phyloP scores from a whole-genome alignment of 73 alveolate genomes.

The Paramecium caudatum region DNA sequence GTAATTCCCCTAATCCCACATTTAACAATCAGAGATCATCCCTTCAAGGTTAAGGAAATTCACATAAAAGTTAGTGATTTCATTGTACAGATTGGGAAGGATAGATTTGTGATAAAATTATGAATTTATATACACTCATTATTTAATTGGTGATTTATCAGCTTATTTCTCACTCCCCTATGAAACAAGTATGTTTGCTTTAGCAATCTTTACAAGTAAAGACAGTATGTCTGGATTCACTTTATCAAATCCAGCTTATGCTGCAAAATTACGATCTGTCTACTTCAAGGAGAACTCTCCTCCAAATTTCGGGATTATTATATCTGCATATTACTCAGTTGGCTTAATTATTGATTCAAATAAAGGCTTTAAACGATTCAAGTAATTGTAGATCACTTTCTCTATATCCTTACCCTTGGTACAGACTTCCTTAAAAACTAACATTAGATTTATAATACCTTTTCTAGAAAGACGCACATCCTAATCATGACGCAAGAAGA shows the following conservation, averaged over 20 bases:
- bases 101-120: no score
- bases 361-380: conserved; percentile 91
- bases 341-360: conserved; percentile 92
- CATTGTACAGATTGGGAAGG: no score
- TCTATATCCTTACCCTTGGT: not conserved
- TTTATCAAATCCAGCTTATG: conserved; percentile 14
- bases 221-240: not conserved
- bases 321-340: conserved; percentile 93
- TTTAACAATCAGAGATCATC: not conserved
- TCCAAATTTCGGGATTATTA: conserved; percentile 85
- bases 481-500: conserved; percentile 93
- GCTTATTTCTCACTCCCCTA: no score
- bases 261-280: not conserved
- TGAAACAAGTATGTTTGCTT: not conserved
- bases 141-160: no score
- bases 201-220: conserved; percentile 40
- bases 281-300: conserved; percentile 40
- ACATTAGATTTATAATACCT: not conserved
- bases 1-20: not conserved
- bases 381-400: conserved; percentile 6
- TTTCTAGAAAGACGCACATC: conserved; percentile 96
- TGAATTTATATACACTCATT: no score
- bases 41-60: no score
- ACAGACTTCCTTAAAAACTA: conserved; percentile 60
- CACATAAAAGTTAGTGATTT: no score